Evolutionary conservation across 805 yeast genomes (phyloP).

Genomic region (Blastobotrys robertii): DNA sequence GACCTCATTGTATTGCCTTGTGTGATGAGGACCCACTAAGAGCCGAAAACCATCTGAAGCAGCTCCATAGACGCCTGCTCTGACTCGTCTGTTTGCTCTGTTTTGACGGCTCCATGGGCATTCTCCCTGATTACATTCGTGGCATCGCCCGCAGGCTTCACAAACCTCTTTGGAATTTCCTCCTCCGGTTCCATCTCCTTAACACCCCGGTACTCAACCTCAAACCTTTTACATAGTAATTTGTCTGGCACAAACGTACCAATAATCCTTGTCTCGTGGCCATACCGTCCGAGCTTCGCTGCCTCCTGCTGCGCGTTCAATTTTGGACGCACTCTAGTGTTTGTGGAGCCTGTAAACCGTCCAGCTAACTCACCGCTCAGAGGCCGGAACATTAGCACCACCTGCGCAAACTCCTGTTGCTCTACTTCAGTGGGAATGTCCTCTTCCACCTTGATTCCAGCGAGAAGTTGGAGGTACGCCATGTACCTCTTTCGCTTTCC

Average conservation of each 20-base stretch:
- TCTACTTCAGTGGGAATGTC: constrained; percentile 9
- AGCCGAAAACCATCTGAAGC: constrained; percentile 19
- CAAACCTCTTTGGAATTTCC: not conserved
- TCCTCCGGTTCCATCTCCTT: not conserved
- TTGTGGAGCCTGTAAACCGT: constrained; percentile 14
- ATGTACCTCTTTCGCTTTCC: constrained; percentile 16
- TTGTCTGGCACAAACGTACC: constrained; percentile 16
- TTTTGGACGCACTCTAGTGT: constrained; percentile 1
- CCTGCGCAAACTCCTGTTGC: constrained; percentile 17
- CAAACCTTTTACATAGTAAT: constrained; percentile 22
- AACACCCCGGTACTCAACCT: constrained; percentile 10
- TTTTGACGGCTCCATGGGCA: constrained; percentile 5
- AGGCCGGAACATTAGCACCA: constrained; percentile 20
- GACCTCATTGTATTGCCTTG: no score
- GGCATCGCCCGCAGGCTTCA: not conserved
- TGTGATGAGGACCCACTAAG: no score
- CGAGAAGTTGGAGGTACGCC: constrained; percentile 15
- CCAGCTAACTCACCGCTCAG: constrained; percentile 19
- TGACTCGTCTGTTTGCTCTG: constrained; percentile 13
- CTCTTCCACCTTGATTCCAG: constrained; percentile 6
- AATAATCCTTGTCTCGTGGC: constrained; percentile 14
- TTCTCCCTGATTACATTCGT: no score
- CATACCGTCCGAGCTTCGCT: constrained; percentile 18
- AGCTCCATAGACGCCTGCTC: constrained; percentile 17
- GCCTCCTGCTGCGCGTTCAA: constrained; percentile 11